Base-by-base conservation (phyloP, 805 yeast species). In the Barnettozyma botsteinii region DNA sequence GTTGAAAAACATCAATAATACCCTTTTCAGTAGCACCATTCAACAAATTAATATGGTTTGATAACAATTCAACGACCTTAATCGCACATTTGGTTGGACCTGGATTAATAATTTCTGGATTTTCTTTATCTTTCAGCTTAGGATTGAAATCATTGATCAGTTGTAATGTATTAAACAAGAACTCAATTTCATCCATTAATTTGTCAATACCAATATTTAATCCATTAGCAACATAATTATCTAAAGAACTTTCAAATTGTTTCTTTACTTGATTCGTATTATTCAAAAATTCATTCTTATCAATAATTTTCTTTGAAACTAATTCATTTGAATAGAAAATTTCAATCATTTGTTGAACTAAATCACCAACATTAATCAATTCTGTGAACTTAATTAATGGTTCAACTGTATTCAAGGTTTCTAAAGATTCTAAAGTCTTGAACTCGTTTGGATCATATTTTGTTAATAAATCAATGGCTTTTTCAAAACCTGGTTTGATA, bases 131-230 rank as follows among this genome's bases (percentile, higher is more conserved):
- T 28, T 41, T 37, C 18, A 37, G 7, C 17, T 55, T 56, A 2
- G 87, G 85, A 42, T 75, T 71, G 59, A 75, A 88, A 49, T 81
- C 89, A 7, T 73, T 65, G 7, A 78, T 79, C 4, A 73, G 60
- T 49, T 81, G 83, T 24, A 67, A 63, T 0, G 79, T 72, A 30
- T 70, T 66, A 46, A 72, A 77, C 4, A 77, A 67, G 46, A 72
- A 72, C 38, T 83, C 85, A 15, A 89, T 77, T 56, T 91, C 96
- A 50, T 77, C 82, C 61, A 88, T 79, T 28, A 93, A 69, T 9
- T 88, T 89, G 45, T 85, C 95, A 25, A 93, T 87, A 31, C 97
- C 95, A n/a, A 84, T 74, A 52, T 87, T 89, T 23, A 93, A 69
- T 0, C 98, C 98, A 53, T 84, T 85, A 0, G 98, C 98, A 15